These are phyloP conservation scores for Erythrophleum ivorense DNA, from an alignment of 331 rosid genomes.

Conservation along the genomic window DNA sequence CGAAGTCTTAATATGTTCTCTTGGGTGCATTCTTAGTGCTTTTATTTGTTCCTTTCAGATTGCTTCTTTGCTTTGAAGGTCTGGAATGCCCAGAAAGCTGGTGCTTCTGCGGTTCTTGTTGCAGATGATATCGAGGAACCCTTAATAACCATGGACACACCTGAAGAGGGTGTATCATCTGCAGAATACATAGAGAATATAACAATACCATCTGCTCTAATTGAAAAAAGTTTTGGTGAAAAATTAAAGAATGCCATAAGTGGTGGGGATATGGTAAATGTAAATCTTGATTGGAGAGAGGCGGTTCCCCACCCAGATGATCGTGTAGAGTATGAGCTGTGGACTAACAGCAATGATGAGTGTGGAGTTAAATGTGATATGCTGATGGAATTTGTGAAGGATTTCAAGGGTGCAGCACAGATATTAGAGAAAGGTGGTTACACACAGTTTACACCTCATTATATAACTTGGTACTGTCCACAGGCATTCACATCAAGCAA, in stretches of 20 bases:
- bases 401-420: constrained; percentile 89
- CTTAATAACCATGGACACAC: constrained; percentile 87
- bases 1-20: constrained; percentile 1
- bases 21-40: neutral
- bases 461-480: constrained; percentile 92
- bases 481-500: constrained; percentile 80
- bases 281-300: constrained; percentile 92
- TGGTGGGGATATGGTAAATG: constrained; percentile 82
- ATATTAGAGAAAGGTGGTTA: constrained; percentile 89
- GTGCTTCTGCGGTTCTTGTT: constrained; percentile 93
- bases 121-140: constrained; percentile 82
- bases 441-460: constrained; percentile 83
- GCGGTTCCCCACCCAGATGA: constrained; percentile 93
- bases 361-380: constrained; percentile 89
- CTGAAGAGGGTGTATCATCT: constrained; percentile 70
- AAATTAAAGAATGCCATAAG: constrained; percentile 60
- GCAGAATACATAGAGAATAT: constrained; percentile 78
- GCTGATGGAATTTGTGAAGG: constrained; percentile 84
- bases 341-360: constrained; percentile 92
- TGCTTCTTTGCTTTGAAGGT: constrained; percentile 84
- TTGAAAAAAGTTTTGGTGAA: constrained; percentile 71
- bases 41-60: constrained; percentile 54
- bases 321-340: constrained; percentile 84
- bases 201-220: constrained; percentile 89
- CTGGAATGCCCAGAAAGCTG: constrained; percentile 86